Percentiles rank a stretch among this genome's conserved stretches.
These are phyloP conservation scores for Plasmopara viticola DNA, from an alignment of 352 stramenopile genomes.

Conservation along the genomic window DNA sequence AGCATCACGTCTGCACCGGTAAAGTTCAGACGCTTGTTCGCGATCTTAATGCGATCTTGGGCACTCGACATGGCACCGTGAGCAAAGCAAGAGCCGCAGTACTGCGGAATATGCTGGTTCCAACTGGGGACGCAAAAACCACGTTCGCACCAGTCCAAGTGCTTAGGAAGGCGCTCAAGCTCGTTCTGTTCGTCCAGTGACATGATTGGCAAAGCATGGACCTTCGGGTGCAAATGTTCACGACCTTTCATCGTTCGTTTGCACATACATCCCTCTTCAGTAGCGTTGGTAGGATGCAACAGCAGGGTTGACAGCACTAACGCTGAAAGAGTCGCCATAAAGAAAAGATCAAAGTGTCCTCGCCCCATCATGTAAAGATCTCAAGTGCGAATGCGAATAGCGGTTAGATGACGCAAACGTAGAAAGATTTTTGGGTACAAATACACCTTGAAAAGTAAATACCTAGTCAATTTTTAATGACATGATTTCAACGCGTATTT, in stretches of 20 bases:
- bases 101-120: conserved; percentile 83
- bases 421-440: too few relatives aligned
- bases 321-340: conserved; percentile 10
- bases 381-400: too few relatives aligned
- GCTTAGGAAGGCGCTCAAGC: conserved; percentile 36
- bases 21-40: conserved; percentile 55
- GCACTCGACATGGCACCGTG: conserved; percentile 70
- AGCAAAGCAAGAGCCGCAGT: conserved; percentile 83
- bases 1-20: conserved; percentile 71
- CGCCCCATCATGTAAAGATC: too few relatives aligned
- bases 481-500: too few relatives aligned
- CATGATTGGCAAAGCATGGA: conserved; percentile 33
- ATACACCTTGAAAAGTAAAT: too few relatives aligned
- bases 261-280: conserved; percentile 36
- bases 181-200: conserved; percentile 34
- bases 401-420: too few relatives aligned
- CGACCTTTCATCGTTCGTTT: conserved; percentile 71
- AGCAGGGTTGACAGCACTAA: conserved; percentile 14
- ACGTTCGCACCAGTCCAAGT: conserved; percentile 89
- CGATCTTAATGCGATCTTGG: conserved; percentile 81
- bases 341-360: neutral
- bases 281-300: conserved; percentile 3
- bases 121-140: conserved; percentile 76
- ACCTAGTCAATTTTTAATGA: too few relatives aligned
- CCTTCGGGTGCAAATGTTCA: conserved; percentile 54